Percentiles rank a stretch among this genome's conserved stretches.
Evolutionary conservation across 768 basidiomycete genomes (phyloP).

Genomic region (Rhizopogon vulgaris): DNA sequence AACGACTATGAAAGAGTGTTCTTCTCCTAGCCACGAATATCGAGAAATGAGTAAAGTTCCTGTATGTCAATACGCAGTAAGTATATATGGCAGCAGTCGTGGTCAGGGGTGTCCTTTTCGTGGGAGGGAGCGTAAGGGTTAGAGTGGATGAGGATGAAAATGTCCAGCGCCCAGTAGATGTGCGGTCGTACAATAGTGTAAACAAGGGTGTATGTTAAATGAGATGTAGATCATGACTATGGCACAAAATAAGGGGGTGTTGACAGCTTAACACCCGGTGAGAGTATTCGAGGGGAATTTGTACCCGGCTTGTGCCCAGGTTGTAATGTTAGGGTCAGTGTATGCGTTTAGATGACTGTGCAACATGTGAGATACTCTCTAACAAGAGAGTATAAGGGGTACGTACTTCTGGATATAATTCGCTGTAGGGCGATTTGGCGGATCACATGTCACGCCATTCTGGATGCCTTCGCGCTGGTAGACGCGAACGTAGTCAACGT

Average conservation of each 20-base stretch:
- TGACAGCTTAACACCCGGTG: constrained; percentile 27
- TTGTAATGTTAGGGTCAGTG: constrained; percentile 76
- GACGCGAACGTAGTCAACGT: constrained; percentile 84
- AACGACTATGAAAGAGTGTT: neutral
- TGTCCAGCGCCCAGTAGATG: constrained; percentile 13
- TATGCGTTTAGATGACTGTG: constrained; percentile 48
- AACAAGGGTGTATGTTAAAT: constrained; percentile 8
- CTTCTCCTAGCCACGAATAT: neutral
- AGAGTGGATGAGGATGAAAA: neutral
- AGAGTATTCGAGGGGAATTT: constrained; percentile 64
- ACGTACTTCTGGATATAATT: constrained; percentile 68
- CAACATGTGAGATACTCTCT: constrained; percentile 5
- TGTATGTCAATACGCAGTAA: neutral
- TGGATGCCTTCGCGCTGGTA: constrained; percentile 74
- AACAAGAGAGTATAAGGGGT: neutral
- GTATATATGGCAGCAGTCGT: neutral
- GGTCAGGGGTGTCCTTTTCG: neutral
- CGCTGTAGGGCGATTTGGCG: constrained; percentile 68
- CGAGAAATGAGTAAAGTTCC: neutral
- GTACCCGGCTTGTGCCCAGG: constrained; percentile 75
- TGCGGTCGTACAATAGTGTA: constrained; percentile 21
- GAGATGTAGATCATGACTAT: constrained; percentile 4
- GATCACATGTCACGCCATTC: constrained; percentile 74
- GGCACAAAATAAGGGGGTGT: constrained; percentile 14
- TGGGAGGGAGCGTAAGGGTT: neutral